Evolutionary conservation across 208 protist species (phyloP).

Genomic region (Crithidia fasciculata): DNA sequence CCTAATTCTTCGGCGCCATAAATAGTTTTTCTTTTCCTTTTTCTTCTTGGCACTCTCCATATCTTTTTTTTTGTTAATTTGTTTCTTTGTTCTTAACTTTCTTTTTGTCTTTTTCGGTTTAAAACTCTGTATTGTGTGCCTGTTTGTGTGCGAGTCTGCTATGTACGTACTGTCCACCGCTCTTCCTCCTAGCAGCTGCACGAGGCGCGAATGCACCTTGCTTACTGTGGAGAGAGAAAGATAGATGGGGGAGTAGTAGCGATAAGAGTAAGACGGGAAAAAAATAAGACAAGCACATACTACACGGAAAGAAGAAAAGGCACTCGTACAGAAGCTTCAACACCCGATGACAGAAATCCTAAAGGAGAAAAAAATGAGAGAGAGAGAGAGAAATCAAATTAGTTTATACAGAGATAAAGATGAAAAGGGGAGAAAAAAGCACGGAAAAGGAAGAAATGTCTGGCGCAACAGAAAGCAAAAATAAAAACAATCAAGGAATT

Average conservation of each 20-base stretch:
- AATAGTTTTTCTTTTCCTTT: not conserved
- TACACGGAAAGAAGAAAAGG: no score
- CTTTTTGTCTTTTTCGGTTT: not conserved
- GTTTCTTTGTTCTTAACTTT: not conserved
- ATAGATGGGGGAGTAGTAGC: no score
- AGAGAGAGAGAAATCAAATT: slow-evolving; percentile 1
- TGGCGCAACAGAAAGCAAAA: not conserved
- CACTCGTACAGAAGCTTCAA: no score
- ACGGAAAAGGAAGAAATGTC: slow-evolving; percentile 6
- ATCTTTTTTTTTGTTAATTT: not conserved
- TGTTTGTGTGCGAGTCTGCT: no score
- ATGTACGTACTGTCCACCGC: no score
- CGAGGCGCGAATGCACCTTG: no score
- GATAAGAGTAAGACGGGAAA: no score
- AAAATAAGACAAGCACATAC: no score
- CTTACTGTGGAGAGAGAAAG: no score
- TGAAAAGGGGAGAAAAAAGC: not conserved
- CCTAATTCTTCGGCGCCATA: not conserved
- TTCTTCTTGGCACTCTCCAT: not conserved
- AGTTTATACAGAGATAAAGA: slow-evolving; percentile 3
- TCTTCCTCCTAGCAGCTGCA: no score
- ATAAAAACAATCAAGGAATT: slow-evolving; percentile 8
- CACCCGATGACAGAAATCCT: no score
- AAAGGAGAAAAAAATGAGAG: slow-evolving; percentile 2
- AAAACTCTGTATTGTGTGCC: no score